Evolutionary conservation across 345 rosid species (phyloP), one percentile per base, ranked within the genome.

Genomic region (Passiflora organensis): DNA sequence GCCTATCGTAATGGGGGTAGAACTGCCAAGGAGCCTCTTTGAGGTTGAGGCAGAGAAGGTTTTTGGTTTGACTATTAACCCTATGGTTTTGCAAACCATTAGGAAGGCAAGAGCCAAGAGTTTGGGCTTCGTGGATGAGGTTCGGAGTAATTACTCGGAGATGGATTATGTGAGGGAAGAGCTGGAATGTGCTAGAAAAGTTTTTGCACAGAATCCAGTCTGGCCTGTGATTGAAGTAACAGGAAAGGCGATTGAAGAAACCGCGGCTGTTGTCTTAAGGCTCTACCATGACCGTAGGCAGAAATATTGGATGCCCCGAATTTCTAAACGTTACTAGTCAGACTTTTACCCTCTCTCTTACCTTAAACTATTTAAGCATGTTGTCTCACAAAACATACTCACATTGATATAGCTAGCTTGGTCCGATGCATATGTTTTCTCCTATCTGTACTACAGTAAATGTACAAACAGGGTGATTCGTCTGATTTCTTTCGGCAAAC

Each of bases 221-320:
- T 86, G 96, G 95, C 94, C 95, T 8, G 94, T 48, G 38, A 39
- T 48, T 82, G 99, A 89, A 72, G 95, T 89, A 60, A 88, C 96
- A 11, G 95, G 82, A 48, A 88, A 87, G 69, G 95, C 99, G 24
- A 80, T 86, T 14, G 94, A 93, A 76, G 95, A 93, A 81, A 86
- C 89, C 57, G 94, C 91, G 1, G 95, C 95, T 6, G 82, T 86
- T 48, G 58, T 93, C 19, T 65, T 89, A 71, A 84, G 87, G 79
- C 82, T 87, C 54, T 76, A 70, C 62, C 84, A 83, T 58, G 91
- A 91, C 53, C 74, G 89, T 66, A 78, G 68, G 76, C 62, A 80
- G 24, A 86, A 58, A 60, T 72, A 86, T 58, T 71, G 72, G 6
- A 89, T 86, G 94, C 95, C 96, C 41, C 70, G 85, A 41, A 86